phyloP scores from a whole-genome alignment of 163 green algal species.

The Prototheca cutis region DNA sequence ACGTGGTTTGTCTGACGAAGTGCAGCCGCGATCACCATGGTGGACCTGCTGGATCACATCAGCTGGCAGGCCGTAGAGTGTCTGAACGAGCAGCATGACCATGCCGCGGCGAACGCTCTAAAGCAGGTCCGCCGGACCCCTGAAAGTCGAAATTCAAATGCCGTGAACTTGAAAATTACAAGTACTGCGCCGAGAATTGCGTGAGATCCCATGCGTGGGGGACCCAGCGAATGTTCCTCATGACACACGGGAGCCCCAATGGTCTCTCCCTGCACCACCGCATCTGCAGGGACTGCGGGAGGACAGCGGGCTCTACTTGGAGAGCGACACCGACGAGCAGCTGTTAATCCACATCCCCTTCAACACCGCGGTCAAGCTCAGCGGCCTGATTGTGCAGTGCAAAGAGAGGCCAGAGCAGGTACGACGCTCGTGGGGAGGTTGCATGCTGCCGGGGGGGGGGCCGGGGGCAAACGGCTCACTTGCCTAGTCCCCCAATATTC shows the following conservation, averaged over 20 bases:
- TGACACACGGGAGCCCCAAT: no score
- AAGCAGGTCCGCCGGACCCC: conserved; percentile 45
- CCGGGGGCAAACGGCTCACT: no score
- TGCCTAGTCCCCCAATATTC: no score
- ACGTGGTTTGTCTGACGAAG: no score
- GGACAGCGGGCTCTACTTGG: conserved; percentile 44
- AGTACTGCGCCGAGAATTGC: no score
- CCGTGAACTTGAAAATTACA: no score
- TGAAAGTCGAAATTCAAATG: no score
- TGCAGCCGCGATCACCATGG: no score
- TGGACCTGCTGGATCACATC: conserved; percentile 50
- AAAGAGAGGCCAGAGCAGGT: conserved; percentile 11
- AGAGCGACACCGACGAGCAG: conserved; percentile 65
- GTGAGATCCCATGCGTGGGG: no score
- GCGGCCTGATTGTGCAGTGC: conserved; percentile 43
- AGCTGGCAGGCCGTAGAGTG: conserved; percentile 48
- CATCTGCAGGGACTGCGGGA: conserved; percentile 57
- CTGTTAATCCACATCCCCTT: conserved; percentile 66
- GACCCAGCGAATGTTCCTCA: no score
- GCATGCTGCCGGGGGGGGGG: neutral
- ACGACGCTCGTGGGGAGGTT: neutral
- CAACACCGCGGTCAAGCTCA: conserved; percentile 52
- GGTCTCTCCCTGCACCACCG: neutral
- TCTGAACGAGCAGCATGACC: conserved; percentile 44
- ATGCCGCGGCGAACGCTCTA: conserved; percentile 43